phyloP scores from a whole-genome alignment of 148 eudicot species.

The Chenopodium album region DNA sequence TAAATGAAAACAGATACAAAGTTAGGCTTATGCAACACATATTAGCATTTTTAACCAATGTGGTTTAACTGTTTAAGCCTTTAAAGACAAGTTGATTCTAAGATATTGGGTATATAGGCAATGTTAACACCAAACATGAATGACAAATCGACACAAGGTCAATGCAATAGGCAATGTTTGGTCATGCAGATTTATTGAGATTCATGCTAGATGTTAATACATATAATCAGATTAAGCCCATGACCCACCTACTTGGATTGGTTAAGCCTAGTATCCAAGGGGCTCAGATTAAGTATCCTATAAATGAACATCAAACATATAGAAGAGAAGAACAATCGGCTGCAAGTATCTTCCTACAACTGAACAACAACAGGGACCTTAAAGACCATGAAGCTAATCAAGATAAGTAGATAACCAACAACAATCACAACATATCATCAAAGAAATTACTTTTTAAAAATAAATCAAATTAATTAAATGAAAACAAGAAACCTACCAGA shows the following conservation, averaged over 20 bases:
- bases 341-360: background rate
- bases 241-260: background rate
- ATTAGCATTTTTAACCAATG: background rate
- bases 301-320: background rate
- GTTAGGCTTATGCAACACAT: background rate
- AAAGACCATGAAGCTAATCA: background rate
- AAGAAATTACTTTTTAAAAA: too few relatives aligned
- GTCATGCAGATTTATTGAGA: background rate
- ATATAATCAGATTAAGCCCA: background rate
- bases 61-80: background rate
- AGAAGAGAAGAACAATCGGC: background rate
- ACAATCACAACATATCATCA: background rate
- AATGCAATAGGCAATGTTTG: background rate
- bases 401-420: background rate
- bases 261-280: too few relatives aligned
- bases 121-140: background rate
- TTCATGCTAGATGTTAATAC: background rate
- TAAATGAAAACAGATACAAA: background rate
- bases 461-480: too few relatives aligned
- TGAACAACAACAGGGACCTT: background rate
- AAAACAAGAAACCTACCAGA: too few relatives aligned
- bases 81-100: background rate
- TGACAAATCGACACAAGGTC: background rate
- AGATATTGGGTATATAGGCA: background rate
- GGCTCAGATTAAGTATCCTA: background rate